Base-by-base conservation (phyloP, 148 eudicot species). In the Rhododendron ovatum region DNA sequence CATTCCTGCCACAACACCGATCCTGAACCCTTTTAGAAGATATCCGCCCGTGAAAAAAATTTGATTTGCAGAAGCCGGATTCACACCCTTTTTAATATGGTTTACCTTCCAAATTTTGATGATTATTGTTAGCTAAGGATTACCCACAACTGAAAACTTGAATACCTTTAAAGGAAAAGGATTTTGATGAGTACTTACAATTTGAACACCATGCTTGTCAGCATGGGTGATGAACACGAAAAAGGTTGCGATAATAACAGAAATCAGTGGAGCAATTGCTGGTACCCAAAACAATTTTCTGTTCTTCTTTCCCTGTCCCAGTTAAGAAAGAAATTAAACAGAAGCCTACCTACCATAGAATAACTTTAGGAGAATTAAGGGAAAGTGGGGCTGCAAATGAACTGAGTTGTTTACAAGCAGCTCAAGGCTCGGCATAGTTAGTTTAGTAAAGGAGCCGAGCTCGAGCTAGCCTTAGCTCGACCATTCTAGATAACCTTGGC, bases 221-320 rank as follows among this genome's bases (percentile, higher is more conserved):
- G 94, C 98, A 80, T 85, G 96, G 9, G 97, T 92, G 43, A 93
- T 83, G 85, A 53, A 95, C 35, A 96, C 99, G 50, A 90, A 88
- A 24, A 96, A 87, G 26, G 99, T 95, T 2, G 99, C 87, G 50
- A 96, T 57, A 65, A 96, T 90, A 61, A 96, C 98, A 13, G 95
- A 93, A 39, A 88, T 88, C 90, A 96, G 84, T 3, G 99, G 99
- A 84, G 96, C 98, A 51, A 95, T 92, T 74, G 99, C 99, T 5
- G 99, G 92, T 13, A 96, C 86, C 99, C 99, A 96, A 71, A 95
- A 96, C 7, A 89, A 81, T 87, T 92, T 95, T 90, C 90, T 95
- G 83, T 95, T 84, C 88, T 86, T 96, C 86, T 95, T 95, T 74
- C 96, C 98, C 99, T 96, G 93, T 80, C 80, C 84, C 30, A 69